A percentile compares a stretch with the other conserved stretches of the same genome.
Evolutionary conservation across 2,329 filamentous ascomycete species (phyloP).

Genomic region (Aureobasidium uvarum): DNA sequence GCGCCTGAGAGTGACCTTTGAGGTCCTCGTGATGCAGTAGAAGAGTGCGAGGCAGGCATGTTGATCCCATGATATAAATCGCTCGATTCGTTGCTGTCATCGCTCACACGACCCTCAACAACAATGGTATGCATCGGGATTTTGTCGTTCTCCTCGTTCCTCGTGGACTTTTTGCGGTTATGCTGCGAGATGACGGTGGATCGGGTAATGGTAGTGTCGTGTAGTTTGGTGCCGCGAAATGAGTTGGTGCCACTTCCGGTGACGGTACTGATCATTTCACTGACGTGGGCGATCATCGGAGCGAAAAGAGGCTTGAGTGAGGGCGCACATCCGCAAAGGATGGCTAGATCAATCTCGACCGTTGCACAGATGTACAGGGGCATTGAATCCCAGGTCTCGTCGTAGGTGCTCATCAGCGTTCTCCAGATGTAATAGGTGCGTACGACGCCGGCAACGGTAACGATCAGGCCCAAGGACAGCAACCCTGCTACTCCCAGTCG

Average conservation of each 20-base stretch:
- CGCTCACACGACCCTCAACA: background rate
- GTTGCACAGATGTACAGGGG: constrained; percentile 50
- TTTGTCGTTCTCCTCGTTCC: background rate
- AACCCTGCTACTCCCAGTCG: constrained; percentile 31
- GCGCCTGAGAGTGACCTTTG: background rate
- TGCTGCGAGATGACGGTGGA: constrained; percentile 8
- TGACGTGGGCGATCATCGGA: constrained; percentile 2
- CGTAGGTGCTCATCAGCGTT: constrained; percentile 43
- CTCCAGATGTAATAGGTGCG: constrained; percentile 48
- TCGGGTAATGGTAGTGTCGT: constrained; percentile 12
- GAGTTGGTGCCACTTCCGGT: background rate
- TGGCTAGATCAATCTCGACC: constrained; percentile 48
- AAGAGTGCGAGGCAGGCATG: background rate
- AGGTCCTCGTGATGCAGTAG: background rate
- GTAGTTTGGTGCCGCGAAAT: background rate
- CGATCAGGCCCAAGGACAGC: constrained; percentile 28
- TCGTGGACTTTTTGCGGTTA: constrained; percentile 1
- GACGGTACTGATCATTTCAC: constrained; percentile 18
- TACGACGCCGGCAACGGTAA: constrained; percentile 38
- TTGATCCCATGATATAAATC: background rate
- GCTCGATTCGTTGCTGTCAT: constrained; percentile 4
- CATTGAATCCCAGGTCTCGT: constrained; percentile 48
- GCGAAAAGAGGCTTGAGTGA: constrained; percentile 38
- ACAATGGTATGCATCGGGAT: constrained; percentile 2
- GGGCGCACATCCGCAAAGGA: constrained; percentile 44